phyloP scores from a whole-genome alignment of 768 basidiomycete species.

The Suillus hirtellus region DNA sequence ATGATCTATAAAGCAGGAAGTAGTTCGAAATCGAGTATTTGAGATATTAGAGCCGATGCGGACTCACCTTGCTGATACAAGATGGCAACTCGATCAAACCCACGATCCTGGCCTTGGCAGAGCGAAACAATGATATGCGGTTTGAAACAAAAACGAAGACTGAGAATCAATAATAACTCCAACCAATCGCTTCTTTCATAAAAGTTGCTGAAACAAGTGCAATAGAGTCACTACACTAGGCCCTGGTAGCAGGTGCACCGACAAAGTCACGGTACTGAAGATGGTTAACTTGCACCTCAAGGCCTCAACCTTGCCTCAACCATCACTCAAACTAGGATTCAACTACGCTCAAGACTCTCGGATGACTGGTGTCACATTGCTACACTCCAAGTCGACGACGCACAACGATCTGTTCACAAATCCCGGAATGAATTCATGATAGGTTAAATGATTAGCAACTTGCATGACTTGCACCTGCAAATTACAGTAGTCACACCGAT shows the following conservation, averaged over 20 bases:
- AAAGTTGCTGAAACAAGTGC: neutral
- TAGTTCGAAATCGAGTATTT: neutral
- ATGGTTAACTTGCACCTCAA: no score
- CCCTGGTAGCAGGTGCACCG: neutral
- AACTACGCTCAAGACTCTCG: neutral
- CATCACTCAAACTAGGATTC: neutral
- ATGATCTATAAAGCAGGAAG: neutral
- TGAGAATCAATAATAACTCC: no score
- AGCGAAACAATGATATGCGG: neutral
- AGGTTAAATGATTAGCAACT: neutral
- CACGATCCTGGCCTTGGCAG: neutral
- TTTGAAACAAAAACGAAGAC: neutral
- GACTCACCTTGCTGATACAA: slow-evolving; percentile 1
- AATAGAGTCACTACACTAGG: neutral
- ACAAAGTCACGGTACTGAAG: neutral
- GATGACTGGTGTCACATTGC: neutral
- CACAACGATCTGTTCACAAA: slow-evolving; percentile 1
- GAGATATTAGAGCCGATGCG: neutral
- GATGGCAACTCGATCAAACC: slow-evolving; percentile 1
- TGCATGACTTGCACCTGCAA: neutral
- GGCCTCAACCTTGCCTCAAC: no score
- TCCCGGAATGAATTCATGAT: neutral
- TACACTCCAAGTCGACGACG: neutral
- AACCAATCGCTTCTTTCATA: neutral
- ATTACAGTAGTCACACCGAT: neutral